Base-by-base conservation (phyloP, 345 rosid species). In the Boechera divaricarpa region DNA sequence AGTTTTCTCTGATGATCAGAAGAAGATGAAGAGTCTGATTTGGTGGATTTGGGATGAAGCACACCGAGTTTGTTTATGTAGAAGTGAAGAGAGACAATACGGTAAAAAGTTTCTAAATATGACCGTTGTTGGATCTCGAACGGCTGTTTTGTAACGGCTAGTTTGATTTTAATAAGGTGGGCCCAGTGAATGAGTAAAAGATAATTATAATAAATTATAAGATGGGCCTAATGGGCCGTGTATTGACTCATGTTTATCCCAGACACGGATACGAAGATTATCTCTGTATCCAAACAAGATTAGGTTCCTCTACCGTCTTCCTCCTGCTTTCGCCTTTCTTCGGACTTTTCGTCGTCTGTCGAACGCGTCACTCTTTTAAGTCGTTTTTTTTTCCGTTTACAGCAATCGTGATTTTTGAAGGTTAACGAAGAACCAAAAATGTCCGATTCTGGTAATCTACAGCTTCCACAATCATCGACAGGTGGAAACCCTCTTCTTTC, bases 71-170 rank as follows among this genome's bases (percentile, higher is more conserved):
- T 36, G 61, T 64, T 77, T 79, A 79, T 79, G 82, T 73, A 79
- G 58, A 63, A 60, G 26, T 1, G 41, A 4, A 8, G 21, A 16
- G 54, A 61, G 77, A 36, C 54, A 56, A 2, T 54, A 69, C 39
- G 63, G 64, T 71, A 13, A 7, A 57, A 48, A 39, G 67, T 72
- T 78, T 66, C 77, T 73, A 78, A 60, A 73, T 68, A 45, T 79
- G 78, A 79, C 82, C 82, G 82, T 79, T 79, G 66, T 33, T 9
- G 28, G 49, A 66, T 65, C 55, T 58, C 31, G 56, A 78, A 77
- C 65, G 54, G 53, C 53, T 71, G 56, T 10, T 28, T 13, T 9
- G 45, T 12, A 71, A 71, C 81, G 77, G 81, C 81, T 71, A 78
- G 68, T 70, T 62, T 59, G 38, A 28, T 15, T 42, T 63, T 70